phyloP scores from a whole-genome alignment of 2,329 filamentous ascomycete genomes.

The Ceratocystis diversiconidia region DNA sequence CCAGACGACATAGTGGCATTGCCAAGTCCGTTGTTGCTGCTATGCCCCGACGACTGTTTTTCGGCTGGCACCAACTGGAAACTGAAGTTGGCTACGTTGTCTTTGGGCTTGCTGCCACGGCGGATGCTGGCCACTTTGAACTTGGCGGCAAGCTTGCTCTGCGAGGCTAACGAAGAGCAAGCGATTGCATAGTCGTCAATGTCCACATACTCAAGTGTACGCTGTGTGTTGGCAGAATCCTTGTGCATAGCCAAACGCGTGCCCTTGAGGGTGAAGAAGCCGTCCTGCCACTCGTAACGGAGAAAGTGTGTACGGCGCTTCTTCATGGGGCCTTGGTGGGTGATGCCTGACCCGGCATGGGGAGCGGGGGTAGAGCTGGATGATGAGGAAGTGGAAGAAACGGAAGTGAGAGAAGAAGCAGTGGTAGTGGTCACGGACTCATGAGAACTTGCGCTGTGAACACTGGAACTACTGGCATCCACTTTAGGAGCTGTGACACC shows the following conservation, averaged over 20 bases:
- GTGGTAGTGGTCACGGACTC: neutral
- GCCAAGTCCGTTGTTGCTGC: slow-evolving; percentile 25
- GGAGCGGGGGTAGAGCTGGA: slow-evolving; percentile 34
- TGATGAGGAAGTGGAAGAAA: slow-evolving; percentile 39
- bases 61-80: slow-evolving; percentile 73
- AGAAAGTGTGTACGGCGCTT: slow-evolving; percentile 83
- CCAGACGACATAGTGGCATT: neutral
- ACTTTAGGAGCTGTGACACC: neutral
- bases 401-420: slow-evolving; percentile 15
- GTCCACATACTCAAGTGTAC: slow-evolving; percentile 64
- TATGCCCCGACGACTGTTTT: slow-evolving; percentile 28
- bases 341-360: slow-evolving; percentile 37
- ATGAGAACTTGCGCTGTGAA: neutral
- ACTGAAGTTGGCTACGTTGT: slow-evolving; percentile 54
- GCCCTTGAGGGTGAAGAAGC: slow-evolving; percentile 74
- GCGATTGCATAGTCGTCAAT: slow-evolving; percentile 81
- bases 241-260: slow-evolving; percentile 65
- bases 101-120: slow-evolving; percentile 34
- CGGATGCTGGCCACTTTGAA: slow-evolving; percentile 66
- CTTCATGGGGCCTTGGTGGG: slow-evolving; percentile 79
- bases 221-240: slow-evolving; percentile 36
- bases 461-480: neutral
- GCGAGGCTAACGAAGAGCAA: slow-evolving; percentile 61
- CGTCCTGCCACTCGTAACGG: slow-evolving; percentile 85
- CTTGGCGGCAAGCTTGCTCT: slow-evolving; percentile 70